Conservation (phyloP, 2,329 filamentous ascomycete genomes). For the Verruconis gallopava region DNA sequence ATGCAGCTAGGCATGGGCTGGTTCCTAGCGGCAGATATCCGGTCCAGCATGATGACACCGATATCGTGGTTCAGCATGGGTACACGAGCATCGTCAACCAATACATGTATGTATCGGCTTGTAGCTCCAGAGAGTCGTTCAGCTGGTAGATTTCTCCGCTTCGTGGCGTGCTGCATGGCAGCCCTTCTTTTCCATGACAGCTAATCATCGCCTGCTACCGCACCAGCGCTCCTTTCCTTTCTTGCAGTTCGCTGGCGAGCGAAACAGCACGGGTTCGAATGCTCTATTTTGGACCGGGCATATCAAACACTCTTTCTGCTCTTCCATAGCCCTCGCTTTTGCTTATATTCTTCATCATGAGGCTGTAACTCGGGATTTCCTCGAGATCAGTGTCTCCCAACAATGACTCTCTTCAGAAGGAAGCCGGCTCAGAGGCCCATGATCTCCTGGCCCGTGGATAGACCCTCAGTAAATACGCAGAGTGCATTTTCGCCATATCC, state of each 20-base stretch:
- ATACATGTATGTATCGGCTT: not conserved
- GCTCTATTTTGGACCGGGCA: not conserved
- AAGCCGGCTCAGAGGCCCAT: not conserved
- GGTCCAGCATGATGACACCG: not conserved
- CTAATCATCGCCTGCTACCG: not conserved
- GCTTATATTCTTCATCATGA: not conserved
- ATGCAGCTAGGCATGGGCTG: not conserved
- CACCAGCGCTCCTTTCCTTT: not conserved
- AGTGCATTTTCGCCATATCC: not conserved
- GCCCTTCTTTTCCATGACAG: not conserved
- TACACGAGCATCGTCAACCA: not conserved
- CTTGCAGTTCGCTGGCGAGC: not conserved
- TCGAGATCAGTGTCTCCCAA: not conserved
- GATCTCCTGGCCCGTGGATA: not conserved
- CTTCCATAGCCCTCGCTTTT: not conserved
- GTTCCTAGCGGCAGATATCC: not conserved
- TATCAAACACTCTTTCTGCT: conserved; percentile 1
- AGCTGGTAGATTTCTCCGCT: not conserved
- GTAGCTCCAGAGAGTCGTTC: not conserved
- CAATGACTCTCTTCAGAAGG: not conserved
- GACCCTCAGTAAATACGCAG: not conserved
- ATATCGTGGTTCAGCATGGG: not conserved
- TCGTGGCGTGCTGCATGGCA: not conserved
- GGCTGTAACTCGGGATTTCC: not conserved
- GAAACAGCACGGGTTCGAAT: not conserved